phyloP scores from a whole-genome alignment of 768 basidiomycete genomes.

The Mycena metata region DNA sequence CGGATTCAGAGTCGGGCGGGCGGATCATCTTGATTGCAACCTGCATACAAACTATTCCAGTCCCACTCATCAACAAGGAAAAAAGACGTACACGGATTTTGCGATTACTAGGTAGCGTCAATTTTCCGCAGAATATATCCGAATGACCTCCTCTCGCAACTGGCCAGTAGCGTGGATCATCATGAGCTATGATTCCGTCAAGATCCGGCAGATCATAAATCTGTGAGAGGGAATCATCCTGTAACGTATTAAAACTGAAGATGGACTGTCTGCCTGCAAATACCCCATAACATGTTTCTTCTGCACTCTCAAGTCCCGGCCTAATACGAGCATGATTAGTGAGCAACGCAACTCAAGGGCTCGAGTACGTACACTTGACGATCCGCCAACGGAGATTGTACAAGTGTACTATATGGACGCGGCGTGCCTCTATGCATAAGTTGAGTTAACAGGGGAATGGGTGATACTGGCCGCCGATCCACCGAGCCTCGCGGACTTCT shows the following conservation, averaged over 20 bases:
- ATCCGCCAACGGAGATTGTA: conserved; percentile 6
- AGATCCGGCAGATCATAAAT: conserved; percentile 22
- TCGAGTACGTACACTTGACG: conserved; percentile 7
- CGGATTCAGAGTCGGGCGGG: background rate
- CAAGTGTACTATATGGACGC: conserved; percentile 3
- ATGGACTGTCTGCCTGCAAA: conserved; percentile 2
- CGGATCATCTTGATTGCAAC: conserved; percentile 31
- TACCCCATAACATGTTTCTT: conserved; percentile 24
- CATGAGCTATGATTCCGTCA: conserved; percentile 11
- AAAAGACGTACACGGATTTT: conserved; percentile 20
- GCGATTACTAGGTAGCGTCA: conserved; percentile 11
- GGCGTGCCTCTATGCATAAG: background rate
- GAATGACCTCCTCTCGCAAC: conserved; percentile 27
- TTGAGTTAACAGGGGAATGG: conserved; percentile 1
- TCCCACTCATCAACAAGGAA: background rate
- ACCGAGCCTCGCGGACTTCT: conserved; percentile 7
- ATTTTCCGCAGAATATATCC: conserved; percentile 28
- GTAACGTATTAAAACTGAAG: conserved; percentile 1
- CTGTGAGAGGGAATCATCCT: conserved; percentile 10
- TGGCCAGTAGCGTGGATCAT: conserved; percentile 15
- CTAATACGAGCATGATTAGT: conserved; percentile 7
- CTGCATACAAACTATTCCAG: conserved; percentile 1
- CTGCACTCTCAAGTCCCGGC: conserved; percentile 16
- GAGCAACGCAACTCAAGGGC: conserved; percentile 7
- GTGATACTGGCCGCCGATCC: conserved; percentile 16